phyloP scores from a whole-genome alignment of 2,329 filamentous ascomycete genomes.

The Xenoacremonium recifei region DNA sequence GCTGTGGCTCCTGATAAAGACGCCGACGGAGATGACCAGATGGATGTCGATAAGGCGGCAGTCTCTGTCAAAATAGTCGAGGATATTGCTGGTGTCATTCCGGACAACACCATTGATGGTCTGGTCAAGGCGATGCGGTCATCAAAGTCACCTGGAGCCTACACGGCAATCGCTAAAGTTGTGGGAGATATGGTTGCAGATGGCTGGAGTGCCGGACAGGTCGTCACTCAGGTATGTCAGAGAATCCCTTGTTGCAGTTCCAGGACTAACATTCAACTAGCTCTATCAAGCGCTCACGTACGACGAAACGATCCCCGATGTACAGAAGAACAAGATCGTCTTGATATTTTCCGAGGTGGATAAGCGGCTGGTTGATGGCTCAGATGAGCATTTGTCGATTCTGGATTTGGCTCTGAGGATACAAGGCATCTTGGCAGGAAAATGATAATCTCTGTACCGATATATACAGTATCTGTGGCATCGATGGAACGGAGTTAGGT shows the following conservation, averaged over 20 bases:
- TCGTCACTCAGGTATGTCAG: slow-evolving; percentile 69
- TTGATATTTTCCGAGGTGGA: slow-evolving; percentile 90
- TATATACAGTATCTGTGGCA: too few species aligned
- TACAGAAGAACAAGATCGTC: slow-evolving; percentile 88
- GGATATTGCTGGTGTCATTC: slow-evolving; percentile 95
- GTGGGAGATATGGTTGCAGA: slow-evolving; percentile 92
- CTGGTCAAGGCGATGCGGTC: slow-evolving; percentile 78
- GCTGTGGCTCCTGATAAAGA: slow-evolving; percentile 53
- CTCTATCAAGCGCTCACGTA: slow-evolving; percentile 80
- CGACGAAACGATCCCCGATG: slow-evolving; percentile 79
- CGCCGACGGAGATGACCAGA: slow-evolving; percentile 55
- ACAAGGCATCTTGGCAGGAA: slow-evolving; percentile 64
- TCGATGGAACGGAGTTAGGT: slow-evolving; percentile 23
- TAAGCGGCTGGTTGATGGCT: slow-evolving; percentile 89
- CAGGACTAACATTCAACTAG: slow-evolving; percentile 35
- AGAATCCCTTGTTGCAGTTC: neutral
- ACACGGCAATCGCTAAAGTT: slow-evolving; percentile 71
- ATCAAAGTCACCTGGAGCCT: slow-evolving; percentile 60
- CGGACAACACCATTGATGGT: slow-evolving; percentile 66
- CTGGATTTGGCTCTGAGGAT: slow-evolving; percentile 82
- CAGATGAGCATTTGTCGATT: slow-evolving; percentile 91
- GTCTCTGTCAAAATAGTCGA: slow-evolving; percentile 81
- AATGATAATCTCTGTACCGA: too few species aligned
- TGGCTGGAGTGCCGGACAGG: slow-evolving; percentile 92
- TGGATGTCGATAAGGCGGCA: slow-evolving; percentile 57